Evolutionary conservation across 805 yeast species (phyloP), one percentile per base, ranked within the genome.

Genomic region (Wickerhamiella lipophila): DNA sequence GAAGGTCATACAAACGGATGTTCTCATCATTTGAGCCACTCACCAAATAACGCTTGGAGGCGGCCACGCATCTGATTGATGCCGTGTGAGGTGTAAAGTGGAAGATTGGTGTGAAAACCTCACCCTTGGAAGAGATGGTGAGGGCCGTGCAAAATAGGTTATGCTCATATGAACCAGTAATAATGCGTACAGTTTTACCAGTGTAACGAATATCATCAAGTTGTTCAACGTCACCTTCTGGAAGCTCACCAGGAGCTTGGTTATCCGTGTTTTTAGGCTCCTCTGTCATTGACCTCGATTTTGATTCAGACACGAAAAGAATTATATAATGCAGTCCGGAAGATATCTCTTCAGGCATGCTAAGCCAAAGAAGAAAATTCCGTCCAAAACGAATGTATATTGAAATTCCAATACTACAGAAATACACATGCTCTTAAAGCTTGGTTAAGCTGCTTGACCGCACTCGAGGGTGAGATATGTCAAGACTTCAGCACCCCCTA

Each of bases 1-100:
- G 96, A 53, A 92, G 69, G 67, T 92, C 98, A 63, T 92, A 92
- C 15, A 92, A 83, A 57, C 94, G 78, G 51, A 92, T 87, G 62
- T 85, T 95, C 64, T 92, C 97, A 63, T 92, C 98, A 62, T 89
- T 89, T 3, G 94, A 80, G 3, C 97, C 98, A 2, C 95, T 83
- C 2, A 87, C 96, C 38, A 92, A 68, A 61, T 86, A 87, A 59
- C 96, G 71, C 58, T 77, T 81, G 25, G 92, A 84, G 18, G 79
- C 69, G 54, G 89, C 96, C 55, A 92, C 71, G 43, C 92, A 74
- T 63, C 88, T 81, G 49, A 92, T 85, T 30, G 96, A 83, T 46
- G 86, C 72, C 0, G 95, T 71, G 65, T 92, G 98, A 1, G 98
- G 95, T 58, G 89, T 86, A 66, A 92, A 89, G 64, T 92, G 96